Conservation (phyloP, 2,329 filamentous ascomycete genomes). For the Scytalidium lignicola region DNA sequence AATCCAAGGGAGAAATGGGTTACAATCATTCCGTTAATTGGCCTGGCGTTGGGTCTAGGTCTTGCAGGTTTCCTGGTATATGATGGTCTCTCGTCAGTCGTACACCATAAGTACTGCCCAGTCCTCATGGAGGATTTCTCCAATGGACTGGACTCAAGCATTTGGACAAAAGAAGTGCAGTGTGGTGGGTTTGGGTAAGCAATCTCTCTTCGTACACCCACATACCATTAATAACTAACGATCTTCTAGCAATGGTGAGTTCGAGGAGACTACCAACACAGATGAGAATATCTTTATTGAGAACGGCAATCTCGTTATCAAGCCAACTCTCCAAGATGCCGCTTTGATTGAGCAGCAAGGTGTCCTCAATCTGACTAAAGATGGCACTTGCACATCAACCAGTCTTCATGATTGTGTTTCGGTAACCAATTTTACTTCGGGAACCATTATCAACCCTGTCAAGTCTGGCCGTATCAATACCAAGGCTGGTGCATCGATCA, state of each 20-base stretch:
- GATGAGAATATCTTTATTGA: conserved; percentile 72
- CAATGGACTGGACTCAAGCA: conserved; percentile 41
- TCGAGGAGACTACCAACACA: conserved; percentile 67
- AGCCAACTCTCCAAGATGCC: conserved; percentile 70
- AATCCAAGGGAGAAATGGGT: conserved; percentile 83
- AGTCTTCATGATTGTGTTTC: conserved; percentile 58
- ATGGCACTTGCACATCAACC: conserved; percentile 64
- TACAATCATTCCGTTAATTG: conserved; percentile 71
- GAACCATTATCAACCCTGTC: conserved; percentile 71
- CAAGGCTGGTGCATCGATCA: conserved; percentile 64
- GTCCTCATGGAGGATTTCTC: conserved; percentile 46
- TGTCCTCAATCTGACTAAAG: conserved; percentile 60
- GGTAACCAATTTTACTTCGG: conserved; percentile 70
- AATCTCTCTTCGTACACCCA: conserved; percentile 55
- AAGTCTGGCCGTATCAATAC: conserved; percentile 76
- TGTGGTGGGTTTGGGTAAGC: conserved; percentile 34
- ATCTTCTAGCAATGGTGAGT: conserved; percentile 65
- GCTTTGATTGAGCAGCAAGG: conserved; percentile 60
- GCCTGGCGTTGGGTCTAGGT: conserved; percentile 62
- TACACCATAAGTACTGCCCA: conserved; percentile 61
- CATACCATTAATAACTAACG: conserved; percentile 7
- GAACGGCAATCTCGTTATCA: conserved; percentile 66
- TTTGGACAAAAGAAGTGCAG: conserved; percentile 47
- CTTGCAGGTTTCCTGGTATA: conserved; percentile 69
- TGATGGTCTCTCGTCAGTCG: conserved; percentile 67